Evolutionary conservation across 306 rosid genomes (phyloP), one percentile per base, ranked within the genome.

Genomic region (Delonix regia): DNA sequence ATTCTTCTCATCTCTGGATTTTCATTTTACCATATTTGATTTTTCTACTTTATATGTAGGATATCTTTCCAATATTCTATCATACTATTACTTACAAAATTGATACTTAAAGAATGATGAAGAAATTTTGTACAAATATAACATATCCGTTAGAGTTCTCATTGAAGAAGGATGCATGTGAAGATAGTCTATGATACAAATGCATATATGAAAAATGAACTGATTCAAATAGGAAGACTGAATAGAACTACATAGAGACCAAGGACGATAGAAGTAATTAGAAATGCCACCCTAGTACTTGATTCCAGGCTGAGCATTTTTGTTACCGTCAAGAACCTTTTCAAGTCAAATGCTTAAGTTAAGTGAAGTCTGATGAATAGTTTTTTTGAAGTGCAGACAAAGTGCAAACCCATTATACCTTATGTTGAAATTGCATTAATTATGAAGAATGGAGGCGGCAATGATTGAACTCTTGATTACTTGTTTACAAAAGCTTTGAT

Each of bases 71-170:
- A 75, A 45, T 56, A 15, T 74, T 77, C 9, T 9, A 15, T 45
- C 27, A 45, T 28, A 78, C 64, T 57, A 25, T 57, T 30, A 30
- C 18, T 25, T 57, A 9, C 64, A 25, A 57, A 57, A 64, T 60
- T 61, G 45, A 56, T 77, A 42, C 41, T 56, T 76, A 36, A 36
- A 62, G 51, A 72, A 61, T 44, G 21, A 66, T 67, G 59, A 47
- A 18, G 30, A 74, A 64, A 16, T 36, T 42, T 33, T 76, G 38
- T 15, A 52, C 69, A 9, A 69, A 16, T 10, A 34, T 65, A 65
- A 7, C 24, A 45, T 24, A 81, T 75, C 15, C 56, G 24, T n/a
- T 7, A 44, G 49, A 28, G 68, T 45, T 51, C 22, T 61, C 33
- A 24, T 57, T 52, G 64, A 4, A n/a, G 28, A 64, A 4, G 19